Conservation (phyloP, 202 grass and related monocot species). For the Schoenoplectus triqueter region DNA sequence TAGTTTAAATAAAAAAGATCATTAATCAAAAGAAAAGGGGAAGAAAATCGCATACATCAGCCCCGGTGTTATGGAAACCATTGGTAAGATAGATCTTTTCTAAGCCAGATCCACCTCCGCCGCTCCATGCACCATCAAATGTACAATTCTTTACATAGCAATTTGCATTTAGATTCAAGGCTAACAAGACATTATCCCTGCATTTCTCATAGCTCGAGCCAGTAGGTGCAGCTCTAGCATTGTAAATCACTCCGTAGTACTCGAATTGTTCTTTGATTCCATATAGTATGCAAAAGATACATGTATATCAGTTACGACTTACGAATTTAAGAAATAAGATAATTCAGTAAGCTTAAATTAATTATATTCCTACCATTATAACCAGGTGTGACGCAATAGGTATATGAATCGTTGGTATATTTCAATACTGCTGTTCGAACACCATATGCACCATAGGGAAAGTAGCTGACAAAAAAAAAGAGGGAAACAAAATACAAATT, state of each 20-base stretch:
- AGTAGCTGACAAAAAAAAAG: constrained; percentile 41
- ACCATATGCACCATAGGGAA: constrained; percentile 47
- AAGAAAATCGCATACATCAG: constrained; percentile 31
- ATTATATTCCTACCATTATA: constrained; percentile 40
- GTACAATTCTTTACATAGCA: constrained; percentile 49
- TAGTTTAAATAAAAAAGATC: neutral
- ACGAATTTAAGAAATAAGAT: neutral
- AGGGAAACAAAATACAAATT: neutral
- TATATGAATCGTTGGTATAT: constrained; percentile 38
- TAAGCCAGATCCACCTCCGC: constrained; percentile 51
- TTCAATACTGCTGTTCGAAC: constrained; percentile 54
- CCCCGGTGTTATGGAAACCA: constrained; percentile 46
- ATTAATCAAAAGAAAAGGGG: neutral
- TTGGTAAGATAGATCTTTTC: constrained; percentile 36
- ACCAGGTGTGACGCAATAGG: constrained; percentile 45
- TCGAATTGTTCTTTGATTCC: constrained; percentile 37
- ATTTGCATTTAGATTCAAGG: constrained; percentile 34
- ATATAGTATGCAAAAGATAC: neutral
- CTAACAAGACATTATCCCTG: constrained; percentile 28
- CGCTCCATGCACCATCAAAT: constrained; percentile 55
- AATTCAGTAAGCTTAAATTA: neutral
- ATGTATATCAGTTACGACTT: neutral
- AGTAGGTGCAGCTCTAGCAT: constrained; percentile 40
- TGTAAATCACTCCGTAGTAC: constrained; percentile 42
- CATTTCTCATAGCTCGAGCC: constrained; percentile 49